These are phyloP conservation scores for Phytophthora meadii DNA, from an alignment of 352 stramenopile species.

Conservation along the genomic window DNA sequence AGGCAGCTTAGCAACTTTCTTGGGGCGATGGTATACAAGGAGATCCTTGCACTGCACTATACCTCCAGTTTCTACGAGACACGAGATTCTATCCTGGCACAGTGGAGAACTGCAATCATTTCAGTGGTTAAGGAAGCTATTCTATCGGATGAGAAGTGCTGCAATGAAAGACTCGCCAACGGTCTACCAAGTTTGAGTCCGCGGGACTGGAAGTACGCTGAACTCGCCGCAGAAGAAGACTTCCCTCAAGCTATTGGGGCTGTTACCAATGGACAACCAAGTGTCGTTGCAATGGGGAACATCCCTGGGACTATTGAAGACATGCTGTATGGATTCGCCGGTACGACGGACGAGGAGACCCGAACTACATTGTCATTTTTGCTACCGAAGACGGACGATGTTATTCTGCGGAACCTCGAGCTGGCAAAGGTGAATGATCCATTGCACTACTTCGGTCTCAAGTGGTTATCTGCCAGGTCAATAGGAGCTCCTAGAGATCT, in stretches of 20 bases:
- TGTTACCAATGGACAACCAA: conserved; percentile 16
- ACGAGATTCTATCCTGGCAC: too few species aligned
- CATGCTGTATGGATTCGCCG: conserved; percentile 28
- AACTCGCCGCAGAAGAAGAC: conserved; percentile 18
- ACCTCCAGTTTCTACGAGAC: too few species aligned
- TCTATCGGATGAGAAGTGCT: conserved; percentile 19
- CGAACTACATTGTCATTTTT: conserved; percentile 32
- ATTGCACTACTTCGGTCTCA: conserved; percentile 44
- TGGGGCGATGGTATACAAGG: too few species aligned
- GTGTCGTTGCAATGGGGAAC: conserved; percentile 20
- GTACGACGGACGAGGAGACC: conserved; percentile 28
- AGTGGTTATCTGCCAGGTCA: conserved; percentile 30
- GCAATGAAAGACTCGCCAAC: conserved; percentile 15
- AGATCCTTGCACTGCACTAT: too few species aligned
- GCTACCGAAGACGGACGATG: conserved; percentile 33
- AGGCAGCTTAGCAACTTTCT: too few species aligned
- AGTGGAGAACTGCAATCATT: too few species aligned
- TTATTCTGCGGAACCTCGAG: conserved; percentile 36
- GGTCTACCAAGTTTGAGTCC: conserved; percentile 9
- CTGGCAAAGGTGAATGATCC: conserved; percentile 24
- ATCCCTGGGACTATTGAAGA: conserved; percentile 29
- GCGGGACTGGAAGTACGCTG: conserved; percentile 14
- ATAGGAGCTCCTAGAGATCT: not conserved
- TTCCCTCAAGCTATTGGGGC: conserved; percentile 10
- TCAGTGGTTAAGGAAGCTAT: too few species aligned